phyloP scores from a whole-genome alignment of 768 basidiomycete species.

The Mycena rosella region DNA sequence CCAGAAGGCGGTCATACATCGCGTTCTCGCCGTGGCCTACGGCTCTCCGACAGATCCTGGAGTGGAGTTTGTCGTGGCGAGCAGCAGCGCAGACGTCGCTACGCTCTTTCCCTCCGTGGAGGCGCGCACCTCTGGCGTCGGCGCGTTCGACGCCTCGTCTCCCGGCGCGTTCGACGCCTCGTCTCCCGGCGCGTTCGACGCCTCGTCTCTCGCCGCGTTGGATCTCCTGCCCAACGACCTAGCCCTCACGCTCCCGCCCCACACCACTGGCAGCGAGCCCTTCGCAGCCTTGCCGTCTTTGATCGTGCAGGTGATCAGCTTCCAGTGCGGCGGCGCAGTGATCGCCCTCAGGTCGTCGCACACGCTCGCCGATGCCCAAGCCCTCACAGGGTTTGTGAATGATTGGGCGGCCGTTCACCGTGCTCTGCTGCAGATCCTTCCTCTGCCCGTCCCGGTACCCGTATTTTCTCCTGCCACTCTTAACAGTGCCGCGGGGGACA shows the following conservation, averaged over 20 bases:
- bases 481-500: slow-evolving; percentile 48
- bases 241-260: slow-evolving; percentile 41
- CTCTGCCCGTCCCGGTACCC: slow-evolving; percentile 37
- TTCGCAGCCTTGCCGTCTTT: slow-evolving; percentile 45
- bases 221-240: slow-evolving; percentile 39
- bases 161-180: too few relatives aligned
- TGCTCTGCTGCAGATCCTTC: slow-evolving; percentile 26
- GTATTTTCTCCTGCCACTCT: slow-evolving; percentile 47
- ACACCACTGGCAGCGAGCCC: slow-evolving; percentile 35
- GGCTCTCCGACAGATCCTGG: slow-evolving; percentile 46
- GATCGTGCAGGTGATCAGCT: slow-evolving; percentile 50
- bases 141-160: slow-evolving; percentile 32
- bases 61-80: slow-evolving; percentile 46
- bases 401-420: slow-evolving; percentile 50
- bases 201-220: slow-evolving; percentile 8
- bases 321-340: slow-evolving; percentile 45
- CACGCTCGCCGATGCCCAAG: slow-evolving; percentile 52
- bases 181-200: too few relatives aligned
- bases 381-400: slow-evolving; percentile 48
- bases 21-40: slow-evolving; percentile 46
- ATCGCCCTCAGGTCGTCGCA: slow-evolving; percentile 51
- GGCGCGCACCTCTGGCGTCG: slow-evolving; percentile 32
- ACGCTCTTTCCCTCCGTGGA: slow-evolving; percentile 21
- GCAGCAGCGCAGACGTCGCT: slow-evolving; percentile 3
- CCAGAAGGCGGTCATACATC: slow-evolving; percentile 38